Base-by-base conservation (phyloP, 495 filamentous ascomycete genomes). In the Elasticomyces elasticus region DNA sequence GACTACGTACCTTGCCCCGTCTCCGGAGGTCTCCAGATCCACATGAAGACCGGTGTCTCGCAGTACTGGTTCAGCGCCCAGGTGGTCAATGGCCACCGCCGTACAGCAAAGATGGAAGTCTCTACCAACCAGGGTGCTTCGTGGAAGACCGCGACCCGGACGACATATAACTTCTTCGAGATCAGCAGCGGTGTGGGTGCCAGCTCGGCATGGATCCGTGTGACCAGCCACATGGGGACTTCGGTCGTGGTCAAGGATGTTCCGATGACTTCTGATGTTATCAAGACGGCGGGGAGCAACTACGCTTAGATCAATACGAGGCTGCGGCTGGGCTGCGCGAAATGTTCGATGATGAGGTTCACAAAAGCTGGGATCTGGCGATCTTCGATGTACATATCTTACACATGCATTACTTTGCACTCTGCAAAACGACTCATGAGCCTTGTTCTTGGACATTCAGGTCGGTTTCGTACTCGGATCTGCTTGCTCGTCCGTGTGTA, bases 131-230 rank as follows among this genome's bases (percentile, higher is more conserved):
- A 73, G 22, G 78, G 77, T 19, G 70, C 58, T 42, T 74, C 69
- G 13, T 83, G 78, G 78, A 62, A 72, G 60, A 44, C 54, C 24
- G 78, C 78, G 2, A 71, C 69, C 1, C 61, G 79, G 7, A 64
- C 69, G 27, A 64, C 65, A 23, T 82, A 83, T 60, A 83, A 83
- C 68, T 83, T 71, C 69, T 83, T 83, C 52, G 75, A 81, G 70
- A 71, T 76, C 52, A 23, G 62, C 1, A 68, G 68, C 37, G 79
- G 79, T 0, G 79, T 79, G 51, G 74, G 76, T 0, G 72, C 70
- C 0, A 69, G 71, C 5, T 75, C 59, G 17, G 75, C 81, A 2
- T 70, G 75, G 65, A 72, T 82, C 0, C 67, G 71, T 27, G 70
- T 81, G 28, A 82, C 75, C 0, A 74, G 74, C 40, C 52, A 69